Base-by-base conservation (phyloP, 129 eudicot genomes). In the Flaveria robusta region DNA sequence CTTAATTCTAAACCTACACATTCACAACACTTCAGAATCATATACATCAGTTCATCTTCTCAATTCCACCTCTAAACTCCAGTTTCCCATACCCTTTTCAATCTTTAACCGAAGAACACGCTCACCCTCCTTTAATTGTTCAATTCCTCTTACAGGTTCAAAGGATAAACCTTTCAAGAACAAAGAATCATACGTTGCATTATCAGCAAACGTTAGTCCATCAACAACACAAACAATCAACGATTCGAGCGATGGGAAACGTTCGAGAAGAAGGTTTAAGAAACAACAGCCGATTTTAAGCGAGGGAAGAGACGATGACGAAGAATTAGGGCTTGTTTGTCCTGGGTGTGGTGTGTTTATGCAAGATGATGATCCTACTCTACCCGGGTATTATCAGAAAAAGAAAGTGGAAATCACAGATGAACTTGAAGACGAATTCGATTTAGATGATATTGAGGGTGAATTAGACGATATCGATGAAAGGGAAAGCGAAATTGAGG, bases 291-390 rank as follows among this genome's bases (percentile, higher is more conserved):
- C 88, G 16, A 70, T 91, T 68, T 87, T 94, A 76, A 94, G 99
- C 59, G 97, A 94, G 70, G 97, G 99, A 72, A 94, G 93, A 80
- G 99, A 87, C 70, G 89, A 81, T 76, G 99, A 91, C 77, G 92
- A 89, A 73, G 80, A 47, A 16, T 54, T 81, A 75, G 99, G 99
- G 81, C 74, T 74, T 80, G 85, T 94, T 55, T 91, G 97, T 74
- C 93, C 99, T 55, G 99, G 99, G 63, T 94, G 99, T 86, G 97
- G 99, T 45, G 87, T 94, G 71, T 94, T 89, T 86, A 94, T 91
- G 97, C 99, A 94, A 83, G 99, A 94, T 77, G 47, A 80, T 24
- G 99, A 94, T 86, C 90, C 90, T 1, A 83, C 87, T 80, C 81
- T 74, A 77, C 99, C 96, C 39, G 97, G 99, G 58, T 94, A 68